These are phyloP conservation scores for Malbranchea zuffiana DNA, from an alignment of 2,329 filamentous ascomycete species.

Conservation along the genomic window DNA sequence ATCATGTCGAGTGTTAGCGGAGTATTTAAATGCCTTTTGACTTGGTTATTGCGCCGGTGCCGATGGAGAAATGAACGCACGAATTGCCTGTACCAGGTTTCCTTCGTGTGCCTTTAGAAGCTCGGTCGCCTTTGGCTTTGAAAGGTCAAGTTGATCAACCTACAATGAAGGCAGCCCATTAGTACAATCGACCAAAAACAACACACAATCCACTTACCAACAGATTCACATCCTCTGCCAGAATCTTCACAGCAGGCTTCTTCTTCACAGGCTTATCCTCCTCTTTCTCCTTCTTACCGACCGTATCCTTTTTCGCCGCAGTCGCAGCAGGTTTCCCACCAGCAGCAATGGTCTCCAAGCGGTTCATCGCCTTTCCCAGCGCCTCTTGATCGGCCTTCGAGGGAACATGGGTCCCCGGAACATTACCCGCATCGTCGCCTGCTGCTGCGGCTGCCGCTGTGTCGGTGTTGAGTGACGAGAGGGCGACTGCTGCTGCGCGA, in stretches of 20 bases:
- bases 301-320: conserved; percentile 18
- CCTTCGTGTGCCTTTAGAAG: conserved; percentile 38
- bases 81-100: conserved; percentile 32
- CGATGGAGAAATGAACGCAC: conserved; percentile 29
- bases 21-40: too few relatives aligned
- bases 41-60: not conserved
- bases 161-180: conserved; percentile 13
- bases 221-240: conserved; percentile 36
- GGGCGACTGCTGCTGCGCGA: conserved; percentile 41
- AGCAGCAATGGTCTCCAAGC: conserved; percentile 34
- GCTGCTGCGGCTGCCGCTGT: conserved; percentile 26
- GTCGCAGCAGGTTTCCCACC: conserved; percentile 19
- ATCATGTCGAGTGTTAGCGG: too few relatives aligned
- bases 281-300: conserved; percentile 17
- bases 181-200: not conserved
- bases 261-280: conserved; percentile 23
- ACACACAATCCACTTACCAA: conserved; percentile 28
- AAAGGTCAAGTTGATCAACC: conserved; percentile 38
- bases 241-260: conserved; percentile 36
- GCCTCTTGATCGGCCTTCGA: conserved; percentile 37
- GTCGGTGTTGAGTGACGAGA: conserved; percentile 37
- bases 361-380: conserved; percentile 40
- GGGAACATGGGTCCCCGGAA: conserved; percentile 22
- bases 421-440: conserved; percentile 19
- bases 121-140: conserved; percentile 38